A percentile compares a stretch with the other conserved stretches of the same genome.
Conservation (phyloP, 2,329 filamentous ascomycete species). For the Fulvia fulva region DNA sequence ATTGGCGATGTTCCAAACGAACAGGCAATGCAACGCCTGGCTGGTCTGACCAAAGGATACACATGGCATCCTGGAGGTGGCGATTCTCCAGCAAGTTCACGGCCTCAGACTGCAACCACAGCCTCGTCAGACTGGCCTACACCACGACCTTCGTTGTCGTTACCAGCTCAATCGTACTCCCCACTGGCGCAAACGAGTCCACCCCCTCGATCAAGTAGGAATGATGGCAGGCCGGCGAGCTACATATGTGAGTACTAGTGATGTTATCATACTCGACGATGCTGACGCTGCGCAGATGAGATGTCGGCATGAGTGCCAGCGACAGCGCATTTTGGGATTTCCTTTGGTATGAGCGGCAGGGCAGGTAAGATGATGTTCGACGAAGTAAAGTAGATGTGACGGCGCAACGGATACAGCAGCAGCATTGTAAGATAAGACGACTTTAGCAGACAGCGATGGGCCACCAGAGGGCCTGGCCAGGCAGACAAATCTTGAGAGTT, state of each 20-base stretch:
- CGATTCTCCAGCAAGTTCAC: not conserved
- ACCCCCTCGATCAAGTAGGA: not conserved
- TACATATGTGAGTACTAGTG: not conserved
- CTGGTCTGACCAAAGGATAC: slow-evolving; percentile 4
- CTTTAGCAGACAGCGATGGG: not conserved
- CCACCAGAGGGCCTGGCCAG: not conserved
- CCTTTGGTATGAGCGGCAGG: not conserved
- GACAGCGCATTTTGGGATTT: not conserved
- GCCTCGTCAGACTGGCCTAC: not conserved
- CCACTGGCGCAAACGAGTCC: not conserved
- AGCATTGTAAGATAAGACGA: not conserved
- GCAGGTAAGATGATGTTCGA: not conserved
- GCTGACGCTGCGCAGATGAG: not conserved
- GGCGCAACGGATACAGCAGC: not conserved
- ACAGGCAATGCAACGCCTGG: not conserved
- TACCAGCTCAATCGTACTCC: not conserved
- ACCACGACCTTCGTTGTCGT: not conserved
- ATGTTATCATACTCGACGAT: not conserved
- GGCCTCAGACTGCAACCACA: not conserved
- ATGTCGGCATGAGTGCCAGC: not conserved
- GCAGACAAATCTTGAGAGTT: not conserved
- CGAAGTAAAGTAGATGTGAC: not conserved
- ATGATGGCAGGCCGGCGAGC: not conserved
- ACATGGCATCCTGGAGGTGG: slow-evolving; percentile 9
- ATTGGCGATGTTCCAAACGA: slow-evolving; percentile 27